Percentiles rank a stretch among this genome's conserved stretches.
These are phyloP conservation scores for Fusarium denticulatum DNA, from an alignment of 2,329 filamentous ascomycete genomes.

Conservation along the genomic window DNA sequence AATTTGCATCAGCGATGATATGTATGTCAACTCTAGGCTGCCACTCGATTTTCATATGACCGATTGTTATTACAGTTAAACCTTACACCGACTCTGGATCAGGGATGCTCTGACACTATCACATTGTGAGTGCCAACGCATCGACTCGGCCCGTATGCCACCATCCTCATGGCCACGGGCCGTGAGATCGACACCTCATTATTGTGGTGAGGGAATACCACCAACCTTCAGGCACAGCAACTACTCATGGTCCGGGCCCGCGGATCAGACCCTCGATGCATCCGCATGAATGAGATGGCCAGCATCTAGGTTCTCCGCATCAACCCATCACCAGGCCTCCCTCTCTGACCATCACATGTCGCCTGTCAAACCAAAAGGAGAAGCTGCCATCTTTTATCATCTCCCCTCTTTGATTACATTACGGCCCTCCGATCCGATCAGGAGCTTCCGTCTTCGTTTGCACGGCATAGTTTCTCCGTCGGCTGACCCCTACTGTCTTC, in stretches of 20 bases:
- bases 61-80: not conserved
- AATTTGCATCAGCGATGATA: not conserved
- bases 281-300: conserved; percentile 33
- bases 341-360: conserved; percentile 35
- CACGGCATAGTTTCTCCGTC: conserved; percentile 36
- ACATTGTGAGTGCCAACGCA: conserved; percentile 29
- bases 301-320: conserved; percentile 38
- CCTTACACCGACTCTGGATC: not conserved
- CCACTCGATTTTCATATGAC: not conserved
- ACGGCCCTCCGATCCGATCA: conserved; percentile 38
- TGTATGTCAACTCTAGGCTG: conserved; percentile 11
- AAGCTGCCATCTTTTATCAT: conserved; percentile 23
- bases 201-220: conserved; percentile 13
- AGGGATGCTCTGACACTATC: conserved; percentile 8
- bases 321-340: conserved; percentile 38
- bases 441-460: conserved; percentile 13
- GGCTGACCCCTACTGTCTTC: conserved; percentile 26
- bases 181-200: conserved; percentile 29
- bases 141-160: conserved; percentile 20
- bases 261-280: conserved; percentile 35
- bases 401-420: conserved; percentile 3
- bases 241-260: conserved; percentile 12
- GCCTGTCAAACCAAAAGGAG: conserved; percentile 26
- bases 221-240: conserved; percentile 19
- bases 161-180: conserved; percentile 18